phyloP scores from a whole-genome alignment of 2,329 filamentous ascomycete species.

The Epichloe gansuensis region DNA sequence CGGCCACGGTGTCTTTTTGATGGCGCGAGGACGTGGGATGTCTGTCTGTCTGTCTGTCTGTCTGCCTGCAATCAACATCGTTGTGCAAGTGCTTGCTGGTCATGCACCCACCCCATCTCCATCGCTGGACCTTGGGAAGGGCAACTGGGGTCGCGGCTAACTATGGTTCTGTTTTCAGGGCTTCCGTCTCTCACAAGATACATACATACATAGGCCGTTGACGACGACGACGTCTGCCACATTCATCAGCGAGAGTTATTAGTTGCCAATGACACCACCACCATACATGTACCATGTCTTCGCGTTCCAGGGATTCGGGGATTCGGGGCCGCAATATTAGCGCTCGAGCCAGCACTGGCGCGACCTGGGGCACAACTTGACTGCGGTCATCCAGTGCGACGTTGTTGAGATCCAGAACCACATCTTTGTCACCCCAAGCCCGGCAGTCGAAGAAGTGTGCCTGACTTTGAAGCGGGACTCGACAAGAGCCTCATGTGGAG shows the following conservation, averaged over 20 bases:
- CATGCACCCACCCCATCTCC: neutral
- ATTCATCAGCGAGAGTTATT: neutral
- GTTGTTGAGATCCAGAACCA: constrained; percentile 6
- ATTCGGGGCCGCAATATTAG: neutral
- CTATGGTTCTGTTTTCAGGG: neutral
- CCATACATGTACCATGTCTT: neutral
- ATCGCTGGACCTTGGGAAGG: neutral
- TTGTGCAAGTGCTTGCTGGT: neutral
- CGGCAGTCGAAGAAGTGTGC: constrained; percentile 8
- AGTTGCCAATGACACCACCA: neutral
- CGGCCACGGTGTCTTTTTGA: no score
- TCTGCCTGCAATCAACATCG: no score
- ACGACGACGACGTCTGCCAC: neutral
- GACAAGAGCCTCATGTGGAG: constrained; percentile 13
- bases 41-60: no score
- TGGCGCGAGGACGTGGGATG: no score
- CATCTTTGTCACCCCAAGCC: constrained; percentile 5
- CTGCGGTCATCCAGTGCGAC: constrained; percentile 4
- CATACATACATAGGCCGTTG: neutral
- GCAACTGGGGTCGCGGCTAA: neutral
- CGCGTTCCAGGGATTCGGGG: neutral
- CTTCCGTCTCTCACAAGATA: neutral
- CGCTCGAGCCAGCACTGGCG: neutral
- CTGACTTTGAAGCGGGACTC: constrained; percentile 9
- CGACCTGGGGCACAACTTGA: neutral